Evolutionary conservation across 495 filamentous ascomycete species (phyloP).

Genomic region (Daldinia caldariorum): DNA sequence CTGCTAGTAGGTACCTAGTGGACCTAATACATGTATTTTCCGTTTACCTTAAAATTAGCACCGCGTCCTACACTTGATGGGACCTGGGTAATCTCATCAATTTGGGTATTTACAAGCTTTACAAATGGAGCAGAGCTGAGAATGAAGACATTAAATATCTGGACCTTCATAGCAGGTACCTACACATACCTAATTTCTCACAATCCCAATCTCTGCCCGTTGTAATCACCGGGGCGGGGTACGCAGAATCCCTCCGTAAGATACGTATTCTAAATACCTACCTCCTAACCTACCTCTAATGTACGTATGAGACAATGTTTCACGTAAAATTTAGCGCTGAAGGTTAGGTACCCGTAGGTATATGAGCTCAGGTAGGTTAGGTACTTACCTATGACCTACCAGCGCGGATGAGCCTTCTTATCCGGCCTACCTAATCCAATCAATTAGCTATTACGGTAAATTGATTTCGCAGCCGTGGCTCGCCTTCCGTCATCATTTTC

Average conservation of each 20-base stretch:
- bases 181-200: conserved; percentile 4
- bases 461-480: conserved; percentile 26
- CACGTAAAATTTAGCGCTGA: conserved; percentile 1
- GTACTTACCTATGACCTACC: too few species aligned
- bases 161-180: background rate
- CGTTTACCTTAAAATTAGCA: background rate
- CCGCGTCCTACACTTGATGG: background rate
- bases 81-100: background rate
- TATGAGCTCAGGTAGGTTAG: too few species aligned
- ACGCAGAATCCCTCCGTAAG: background rate
- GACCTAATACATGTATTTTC: too few species aligned
- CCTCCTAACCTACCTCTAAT: too few species aligned
- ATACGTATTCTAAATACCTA: conserved; percentile 6
- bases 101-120: background rate
- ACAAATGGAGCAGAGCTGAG: background rate
- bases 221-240: conserved; percentile 6
- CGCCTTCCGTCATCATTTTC: conserved; percentile 17
- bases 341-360: background rate
- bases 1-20: too few species aligned
- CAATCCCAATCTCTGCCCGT: background rate
- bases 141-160: conserved; percentile 5
- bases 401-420: too few species aligned
- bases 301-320: background rate
- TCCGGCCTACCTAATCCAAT: conserved; percentile 20
- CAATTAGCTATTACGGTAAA: conserved; percentile 18